Evolutionary conservation across 805 yeast genomes (phyloP), one percentile per base, ranked within the genome.

Genomic region (Spathaspora girioi): DNA sequence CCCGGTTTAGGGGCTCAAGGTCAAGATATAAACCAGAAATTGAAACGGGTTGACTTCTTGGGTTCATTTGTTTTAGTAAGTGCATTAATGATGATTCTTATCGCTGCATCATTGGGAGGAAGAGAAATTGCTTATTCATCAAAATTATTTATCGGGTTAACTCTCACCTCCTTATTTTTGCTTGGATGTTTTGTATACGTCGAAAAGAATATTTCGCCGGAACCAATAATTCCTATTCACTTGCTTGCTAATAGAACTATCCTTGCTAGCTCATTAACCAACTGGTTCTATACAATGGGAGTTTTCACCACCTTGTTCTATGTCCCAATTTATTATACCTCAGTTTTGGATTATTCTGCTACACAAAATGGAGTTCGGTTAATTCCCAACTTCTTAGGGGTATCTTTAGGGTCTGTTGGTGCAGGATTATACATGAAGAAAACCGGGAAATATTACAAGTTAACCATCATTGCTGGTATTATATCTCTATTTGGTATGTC

Each of bases 271-370:
- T 83, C 90, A 0, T 68, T 87, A 50, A 77, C 86, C 43, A 85
- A 84, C 64, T 82, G 88, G 82, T 83, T 87, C 58, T 74, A 78
- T 64, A 82, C 89, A 5, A 87, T 88, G 87, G 76, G 82, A 1
- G 77, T 79, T 15, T 87, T 79, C 63, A 71, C 90, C 1, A 75
- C 77, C 56, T 63, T 89, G 50, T 89, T 77, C 68, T 89, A 84
- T 65, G 75, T 84, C 2, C 97, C 97, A 1, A 75, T 89, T 17
- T 87, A 76, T 60, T 83, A 80, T 65, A 69, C 79, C 14, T 68
- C 87, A 0, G 87, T 82, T 2, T 62, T 77, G 54, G 76, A 75
- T 12, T 64, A 80, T 38, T 61, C 79, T 2, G 79, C 89, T 2
- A 78, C 86, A 6, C 69, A 80, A 51, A 79, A 80, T 40, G 90